Base-by-base conservation (phyloP, 2,329 filamentous ascomycete species). In the Helicocarpus griseus region DNA sequence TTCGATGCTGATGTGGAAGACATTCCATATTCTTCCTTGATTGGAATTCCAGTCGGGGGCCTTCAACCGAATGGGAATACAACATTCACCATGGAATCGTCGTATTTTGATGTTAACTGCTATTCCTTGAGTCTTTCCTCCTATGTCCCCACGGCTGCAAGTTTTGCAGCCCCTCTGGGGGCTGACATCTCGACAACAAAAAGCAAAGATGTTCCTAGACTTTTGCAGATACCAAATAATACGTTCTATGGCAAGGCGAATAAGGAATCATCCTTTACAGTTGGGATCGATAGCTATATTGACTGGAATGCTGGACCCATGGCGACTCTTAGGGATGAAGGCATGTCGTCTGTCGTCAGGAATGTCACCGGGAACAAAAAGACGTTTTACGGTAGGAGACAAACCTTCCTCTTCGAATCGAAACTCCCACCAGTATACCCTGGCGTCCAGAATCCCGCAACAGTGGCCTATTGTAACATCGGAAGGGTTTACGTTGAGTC, bases 91-190 rank as follows among this genome's bases (percentile, higher is more conserved):
- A 55, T 55, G 21, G 50, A 55, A 45, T 50, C 53, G 17, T 53
- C 50, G 4, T 55, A 55, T 21, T 53, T 55, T 26, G 53, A 55
- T 19, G n/a, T 53, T n/a, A 28, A 50, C 26, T 55, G 53, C 28
- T n/a, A 24, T 22, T 48, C 48, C 19, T n/a, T 50, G 3, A 48
- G 41, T 36, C 46, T 33, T 4, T 17, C 50, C 14, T 6, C 22
- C 11, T 38, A 33, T 17, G 38, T 53, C 22, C 35, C 35, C 14
- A 39, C 46, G 9, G 29, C 31, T n/a, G n/a, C 8, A 5, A 33
- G 13, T 21, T 46, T 21, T n/a, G 29, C 26, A 5, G 13, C 6
- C 5, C 19, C 33, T 24, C 31, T 33, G 5, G 45, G 31, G 21
- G 14, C 22, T 5, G 26, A 39, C 39, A 13, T 46, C 33, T 33